Percentiles rank a stretch among this genome's conserved stretches.
These are phyloP conservation scores for Penicillium angulare DNA, from an alignment of 495 filamentous ascomycete genomes.

Conservation along the genomic window DNA sequence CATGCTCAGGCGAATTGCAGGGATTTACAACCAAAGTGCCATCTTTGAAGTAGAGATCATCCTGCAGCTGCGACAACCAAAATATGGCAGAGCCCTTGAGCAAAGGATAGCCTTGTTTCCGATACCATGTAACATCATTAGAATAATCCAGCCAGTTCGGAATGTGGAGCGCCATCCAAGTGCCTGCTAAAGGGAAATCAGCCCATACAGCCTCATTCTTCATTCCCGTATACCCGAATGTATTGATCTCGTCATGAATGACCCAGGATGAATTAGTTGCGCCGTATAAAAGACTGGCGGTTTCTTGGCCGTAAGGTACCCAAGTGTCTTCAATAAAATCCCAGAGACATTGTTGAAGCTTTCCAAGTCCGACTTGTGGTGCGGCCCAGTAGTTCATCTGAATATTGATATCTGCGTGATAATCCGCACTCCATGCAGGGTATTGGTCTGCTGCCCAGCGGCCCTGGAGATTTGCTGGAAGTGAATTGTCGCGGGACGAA, in stretches of 20 bases:
- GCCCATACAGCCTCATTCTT: constrained; percentile 42
- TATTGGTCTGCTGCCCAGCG: constrained; percentile 35
- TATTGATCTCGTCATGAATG: constrained; percentile 46
- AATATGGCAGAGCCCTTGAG: constrained; percentile 48
- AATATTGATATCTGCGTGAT: constrained; percentile 52
- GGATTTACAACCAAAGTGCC: constrained; percentile 49
- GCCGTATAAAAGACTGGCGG: constrained; percentile 46
- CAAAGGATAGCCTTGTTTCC: constrained; percentile 41
- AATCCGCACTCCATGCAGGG: constrained; percentile 47
- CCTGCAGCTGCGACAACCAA: constrained; percentile 45
- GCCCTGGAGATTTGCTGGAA: constrained; percentile 48
- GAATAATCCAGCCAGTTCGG: constrained; percentile 49
- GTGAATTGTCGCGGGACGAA: constrained; percentile 35
- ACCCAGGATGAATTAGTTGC: constrained; percentile 43
- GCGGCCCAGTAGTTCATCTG: constrained; percentile 53
- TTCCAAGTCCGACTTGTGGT: constrained; percentile 32
- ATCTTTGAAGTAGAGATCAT: constrained; percentile 48
- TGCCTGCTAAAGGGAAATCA: constrained; percentile 38
- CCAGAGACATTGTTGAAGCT: constrained; percentile 34
- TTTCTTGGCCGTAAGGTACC: constrained; percentile 49
- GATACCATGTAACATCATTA: constrained; percentile 41
- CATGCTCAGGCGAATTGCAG: constrained; percentile 52
- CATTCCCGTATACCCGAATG: constrained; percentile 50
- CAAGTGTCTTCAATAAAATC: constrained; percentile 52
- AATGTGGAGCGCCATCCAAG: constrained; percentile 54